Evolutionary conservation across 2,329 filamentous ascomycete species (phyloP).

Genomic region (Trichoderma hamatum): DNA sequence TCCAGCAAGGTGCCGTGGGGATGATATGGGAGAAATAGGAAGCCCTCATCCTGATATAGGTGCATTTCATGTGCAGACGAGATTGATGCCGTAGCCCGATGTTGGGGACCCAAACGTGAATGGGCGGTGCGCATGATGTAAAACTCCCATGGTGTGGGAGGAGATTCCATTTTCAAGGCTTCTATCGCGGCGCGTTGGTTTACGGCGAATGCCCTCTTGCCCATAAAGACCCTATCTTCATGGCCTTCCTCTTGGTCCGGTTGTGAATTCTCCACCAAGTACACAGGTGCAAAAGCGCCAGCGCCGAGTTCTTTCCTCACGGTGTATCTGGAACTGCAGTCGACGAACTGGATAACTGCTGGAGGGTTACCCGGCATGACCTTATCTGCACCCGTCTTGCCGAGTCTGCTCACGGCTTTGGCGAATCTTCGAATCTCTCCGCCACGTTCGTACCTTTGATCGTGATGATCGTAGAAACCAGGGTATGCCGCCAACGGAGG

Average conservation of each 20-base stretch:
- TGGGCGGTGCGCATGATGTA: conserved; percentile 89
- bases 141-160: conserved; percentile 91
- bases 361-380: conserved; percentile 59
- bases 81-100: conserved; percentile 75
- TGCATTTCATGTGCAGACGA: conserved; percentile 88
- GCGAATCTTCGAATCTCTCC: conserved; percentile 80
- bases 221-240: conserved; percentile 57
- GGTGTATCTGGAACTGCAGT: conserved; percentile 68
- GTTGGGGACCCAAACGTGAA: conserved; percentile 69
- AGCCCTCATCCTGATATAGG: conserved; percentile 86
- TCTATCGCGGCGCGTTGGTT: conserved; percentile 66
- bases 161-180: conserved; percentile 92
- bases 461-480: conserved; percentile 76
- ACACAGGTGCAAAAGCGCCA: conserved; percentile 94
- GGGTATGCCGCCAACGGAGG: conserved; percentile 74
- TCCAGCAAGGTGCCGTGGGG: conserved; percentile 93
- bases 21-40: conserved; percentile 83
- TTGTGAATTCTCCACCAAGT: conserved; percentile 77
- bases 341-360: conserved; percentile 69
- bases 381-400: conserved; percentile 62
- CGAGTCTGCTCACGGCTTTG: conserved; percentile 64
- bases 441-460: conserved; percentile 65
- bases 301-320: conserved; percentile 85
- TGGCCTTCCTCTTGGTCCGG: conserved; percentile 51
- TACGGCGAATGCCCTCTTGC: conserved; percentile 62